These are phyloP conservation scores for Vanrija sp. DNA, from an alignment of 1,284 basidiomycete species.

Conservation along the genomic window DNA sequence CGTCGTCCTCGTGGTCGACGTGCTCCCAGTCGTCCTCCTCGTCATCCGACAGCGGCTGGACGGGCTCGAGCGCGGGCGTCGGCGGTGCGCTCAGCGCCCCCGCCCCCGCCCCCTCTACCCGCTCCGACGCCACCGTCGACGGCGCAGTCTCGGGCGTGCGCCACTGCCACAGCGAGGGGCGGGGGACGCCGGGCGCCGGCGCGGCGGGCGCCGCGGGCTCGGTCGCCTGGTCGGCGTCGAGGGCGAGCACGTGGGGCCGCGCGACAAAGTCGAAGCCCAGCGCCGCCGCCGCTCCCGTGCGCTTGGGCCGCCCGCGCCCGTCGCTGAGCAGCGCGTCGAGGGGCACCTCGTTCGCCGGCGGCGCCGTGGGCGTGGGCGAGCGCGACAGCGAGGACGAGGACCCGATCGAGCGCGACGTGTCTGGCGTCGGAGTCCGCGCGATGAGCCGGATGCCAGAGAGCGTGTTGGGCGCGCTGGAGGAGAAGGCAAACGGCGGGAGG, in stretches of 20 bases:
- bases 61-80: neutral
- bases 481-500: slow-evolving; percentile 7
- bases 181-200: slow-evolving; percentile 5
- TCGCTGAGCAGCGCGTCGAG: slow-evolving; percentile 25
- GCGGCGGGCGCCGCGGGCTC: neutral
- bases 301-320: slow-evolving; percentile 34
- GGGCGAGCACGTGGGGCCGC: slow-evolving; percentile 29
- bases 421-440: neutral
- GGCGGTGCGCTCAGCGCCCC: neutral
- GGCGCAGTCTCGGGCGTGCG: neutral
- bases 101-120: neutral
- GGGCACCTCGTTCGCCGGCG: slow-evolving; percentile 6
- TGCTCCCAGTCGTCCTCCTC: slow-evolving; percentile 42
- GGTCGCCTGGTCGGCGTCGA: slow-evolving; percentile 19
- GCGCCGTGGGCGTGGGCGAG: neutral
- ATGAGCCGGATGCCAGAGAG: slow-evolving; percentile 8
- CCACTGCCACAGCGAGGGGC: slow-evolving; percentile 8
- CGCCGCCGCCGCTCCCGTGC: slow-evolving; percentile 35
- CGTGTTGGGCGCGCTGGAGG: slow-evolving; percentile 4
- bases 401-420: neutral
- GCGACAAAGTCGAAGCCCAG: slow-evolving; percentile 44
- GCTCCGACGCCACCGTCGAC: neutral
- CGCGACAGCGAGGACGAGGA: neutral
- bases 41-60: slow-evolving; percentile 12
- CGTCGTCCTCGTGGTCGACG: slow-evolving; percentile 29